These are phyloP conservation scores for Ganoderma leucocontextum DNA, from an alignment of 1,284 basidiomycete species.

Conservation along the genomic window DNA sequence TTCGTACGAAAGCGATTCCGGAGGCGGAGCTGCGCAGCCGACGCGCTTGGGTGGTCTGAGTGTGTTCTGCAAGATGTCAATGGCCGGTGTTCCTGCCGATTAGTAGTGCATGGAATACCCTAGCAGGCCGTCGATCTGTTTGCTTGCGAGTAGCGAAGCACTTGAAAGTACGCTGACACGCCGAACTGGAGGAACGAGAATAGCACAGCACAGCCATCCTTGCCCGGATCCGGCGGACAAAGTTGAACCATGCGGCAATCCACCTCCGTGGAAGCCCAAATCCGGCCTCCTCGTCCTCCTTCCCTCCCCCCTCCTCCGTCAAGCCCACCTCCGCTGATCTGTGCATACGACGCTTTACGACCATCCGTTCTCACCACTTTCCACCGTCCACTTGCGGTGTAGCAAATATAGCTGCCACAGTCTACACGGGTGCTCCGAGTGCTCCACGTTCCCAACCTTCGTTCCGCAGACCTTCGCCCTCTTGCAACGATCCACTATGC, in stretches of 20 bases:
- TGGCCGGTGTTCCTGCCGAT: not conserved
- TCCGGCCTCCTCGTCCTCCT: conserved; percentile 2
- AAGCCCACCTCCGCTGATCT: not conserved
- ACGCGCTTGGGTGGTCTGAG: not conserved
- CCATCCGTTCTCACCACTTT: too few relatives aligned
- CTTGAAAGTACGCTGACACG: not conserved
- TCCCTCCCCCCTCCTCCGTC: not conserved
- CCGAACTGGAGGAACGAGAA: not conserved
- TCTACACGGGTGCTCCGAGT: conserved; percentile 24
- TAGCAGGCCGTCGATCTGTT: not conserved
- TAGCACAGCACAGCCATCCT: conserved; percentile 6
- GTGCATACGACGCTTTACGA: not conserved
- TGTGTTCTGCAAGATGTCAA: not conserved
- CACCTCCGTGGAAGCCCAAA: conserved; percentile 5
- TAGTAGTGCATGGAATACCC: not conserved
- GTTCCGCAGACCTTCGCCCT: conserved; percentile 5
- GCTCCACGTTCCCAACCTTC: conserved; percentile 22
- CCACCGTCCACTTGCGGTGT: not conserved
- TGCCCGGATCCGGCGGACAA: conserved; percentile 5
- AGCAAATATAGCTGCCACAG: conserved; percentile 4
- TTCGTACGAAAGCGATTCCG: conserved; percentile 10
- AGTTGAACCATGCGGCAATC: conserved; percentile 15
- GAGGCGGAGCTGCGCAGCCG: not conserved
- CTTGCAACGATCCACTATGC: conserved; percentile 40
- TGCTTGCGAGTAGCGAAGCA: not conserved